These are phyloP conservation scores for Trichoderma erinaceum DNA, from an alignment of 495 filamentous ascomycete species.

Conservation along the genomic window DNA sequence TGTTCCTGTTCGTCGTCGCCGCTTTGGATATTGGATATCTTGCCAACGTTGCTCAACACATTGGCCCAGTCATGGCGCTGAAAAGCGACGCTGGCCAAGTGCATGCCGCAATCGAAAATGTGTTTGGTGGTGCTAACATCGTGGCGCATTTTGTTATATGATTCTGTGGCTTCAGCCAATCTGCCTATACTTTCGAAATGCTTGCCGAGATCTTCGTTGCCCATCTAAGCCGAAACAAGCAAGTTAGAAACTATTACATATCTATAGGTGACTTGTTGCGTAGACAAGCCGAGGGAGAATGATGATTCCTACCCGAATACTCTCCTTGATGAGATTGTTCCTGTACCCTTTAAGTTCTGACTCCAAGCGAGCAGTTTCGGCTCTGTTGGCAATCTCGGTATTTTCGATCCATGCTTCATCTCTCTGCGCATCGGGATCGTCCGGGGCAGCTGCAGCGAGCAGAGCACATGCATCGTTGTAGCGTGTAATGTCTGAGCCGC, in stretches of 20 bases:
- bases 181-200: conserved; percentile 40
- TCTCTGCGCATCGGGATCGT: conserved; percentile 57
- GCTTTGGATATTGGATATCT: conserved; percentile 49
- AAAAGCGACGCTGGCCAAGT: conserved; percentile 37
- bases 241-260: background rate
- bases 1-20: conserved; percentile 53
- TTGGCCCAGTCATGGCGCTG: conserved; percentile 41
- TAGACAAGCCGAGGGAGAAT: background rate
- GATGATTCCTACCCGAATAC: conserved; percentile 64
- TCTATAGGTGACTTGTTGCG: too few relatives aligned
- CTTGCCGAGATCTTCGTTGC: conserved; percentile 43
- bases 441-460: conserved; percentile 55
- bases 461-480: conserved; percentile 65
- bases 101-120: conserved; percentile 38
- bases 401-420: conserved; percentile 67
- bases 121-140: conserved; percentile 42
- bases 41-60: conserved; percentile 61
- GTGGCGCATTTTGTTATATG: conserved; percentile 40
- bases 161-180: conserved; percentile 33
- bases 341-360: conserved; percentile 87
- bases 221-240: conserved; percentile 31
- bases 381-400: conserved; percentile 55
- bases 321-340: conserved; percentile 96
- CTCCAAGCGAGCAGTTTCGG: conserved; percentile 66
- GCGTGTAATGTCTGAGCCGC: conserved; percentile 62